Base-by-base conservation (phyloP, 148 eudicot genomes). In the Cornus kousa region DNA sequence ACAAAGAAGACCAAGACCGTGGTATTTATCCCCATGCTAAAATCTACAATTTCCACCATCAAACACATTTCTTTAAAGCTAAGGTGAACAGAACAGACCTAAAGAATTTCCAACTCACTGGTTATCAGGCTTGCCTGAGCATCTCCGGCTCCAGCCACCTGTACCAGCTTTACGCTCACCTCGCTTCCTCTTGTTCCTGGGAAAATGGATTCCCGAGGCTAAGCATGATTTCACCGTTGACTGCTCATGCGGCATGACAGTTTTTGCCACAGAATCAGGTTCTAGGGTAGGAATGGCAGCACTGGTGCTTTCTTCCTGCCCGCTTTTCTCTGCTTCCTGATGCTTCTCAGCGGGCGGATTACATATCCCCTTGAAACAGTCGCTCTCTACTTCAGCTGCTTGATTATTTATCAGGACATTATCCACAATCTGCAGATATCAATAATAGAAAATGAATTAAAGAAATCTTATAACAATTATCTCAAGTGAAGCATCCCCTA, bases 141-240 rank as follows among this genome's bases (percentile, higher is more conserved):
- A 65, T 80, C 74, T 88, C 17, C 85, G 80, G 79, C 83, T 91
- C 98, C 98, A 94, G 59, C 90, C 88, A 68, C 88, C 84, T 3
- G 91, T 82, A 37, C 93, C 93, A 68, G 93, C 92, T 86, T 92
- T 94, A 55, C 98, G 93, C 82, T 94, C 98, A 24, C 97, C 97
- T 71, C 98, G 87, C 80, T 94, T 94, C 78, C 97, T 85, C 83
- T 92, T 94, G 68, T 83, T 86, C 74, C 68, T 89, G 37, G 92
- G 89, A 67, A 89, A 72, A 40, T 82, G 88, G 20, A 81, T 73
- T 22, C 85, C 92, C 0, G 92, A 83, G 32, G 88, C 84, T 76
- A 94, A 76, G 79, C 90, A 81, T 14, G 90, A 78, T 71, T 77
- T 76, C 46, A 85, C 71, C n/a, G 77, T 80, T 59, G 89, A 80